These are phyloP conservation scores for Aspergillus ochraceus DNA, from an alignment of 2,329 filamentous ascomycete species.

Conservation along the genomic window DNA sequence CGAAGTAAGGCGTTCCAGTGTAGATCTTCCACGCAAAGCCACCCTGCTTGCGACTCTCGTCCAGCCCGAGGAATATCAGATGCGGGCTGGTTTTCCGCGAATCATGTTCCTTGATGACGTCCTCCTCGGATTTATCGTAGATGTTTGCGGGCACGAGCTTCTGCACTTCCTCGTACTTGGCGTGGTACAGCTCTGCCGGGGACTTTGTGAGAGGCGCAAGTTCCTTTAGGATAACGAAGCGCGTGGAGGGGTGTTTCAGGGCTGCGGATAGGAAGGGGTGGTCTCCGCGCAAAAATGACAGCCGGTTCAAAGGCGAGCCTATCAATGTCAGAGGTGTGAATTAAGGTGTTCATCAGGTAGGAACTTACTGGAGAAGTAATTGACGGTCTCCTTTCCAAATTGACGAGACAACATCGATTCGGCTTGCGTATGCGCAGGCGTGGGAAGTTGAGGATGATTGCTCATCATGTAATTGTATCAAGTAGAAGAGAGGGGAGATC, in stretches of 20 bases:
- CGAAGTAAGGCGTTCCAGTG: constrained; percentile 80
- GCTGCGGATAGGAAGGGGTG: constrained; percentile 50
- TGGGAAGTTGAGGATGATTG: constrained; percentile 47
- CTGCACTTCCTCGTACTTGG: constrained; percentile 67
- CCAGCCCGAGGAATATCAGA: constrained; percentile 80
- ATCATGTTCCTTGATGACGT: constrained; percentile 71
- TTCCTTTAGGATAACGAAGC: constrained; percentile 76
- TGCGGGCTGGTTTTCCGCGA: constrained; percentile 67
- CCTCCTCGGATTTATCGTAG: constrained; percentile 70
- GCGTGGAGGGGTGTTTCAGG: constrained; percentile 47
- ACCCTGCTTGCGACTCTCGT: constrained; percentile 59
- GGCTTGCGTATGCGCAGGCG: constrained; percentile 58
- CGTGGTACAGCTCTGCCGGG: constrained; percentile 64
- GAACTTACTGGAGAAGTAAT: constrained; percentile 51
- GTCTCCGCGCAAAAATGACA: constrained; percentile 51
- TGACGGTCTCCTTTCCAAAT: constrained; percentile 52
- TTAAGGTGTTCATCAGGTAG: background rate
- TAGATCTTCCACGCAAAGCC: constrained; percentile 58
- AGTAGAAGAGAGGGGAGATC: background rate
- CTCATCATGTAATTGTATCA: constrained; percentile 24
- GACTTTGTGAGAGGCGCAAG: constrained; percentile 71
- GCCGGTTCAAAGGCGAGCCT: constrained; percentile 52
- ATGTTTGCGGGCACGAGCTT: constrained; percentile 69
- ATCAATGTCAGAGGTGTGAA: background rate
- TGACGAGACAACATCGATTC: constrained; percentile 56